phyloP scores from a whole-genome alignment of 2,329 filamentous ascomycete genomes.

The Metarhizium humberi region DNA sequence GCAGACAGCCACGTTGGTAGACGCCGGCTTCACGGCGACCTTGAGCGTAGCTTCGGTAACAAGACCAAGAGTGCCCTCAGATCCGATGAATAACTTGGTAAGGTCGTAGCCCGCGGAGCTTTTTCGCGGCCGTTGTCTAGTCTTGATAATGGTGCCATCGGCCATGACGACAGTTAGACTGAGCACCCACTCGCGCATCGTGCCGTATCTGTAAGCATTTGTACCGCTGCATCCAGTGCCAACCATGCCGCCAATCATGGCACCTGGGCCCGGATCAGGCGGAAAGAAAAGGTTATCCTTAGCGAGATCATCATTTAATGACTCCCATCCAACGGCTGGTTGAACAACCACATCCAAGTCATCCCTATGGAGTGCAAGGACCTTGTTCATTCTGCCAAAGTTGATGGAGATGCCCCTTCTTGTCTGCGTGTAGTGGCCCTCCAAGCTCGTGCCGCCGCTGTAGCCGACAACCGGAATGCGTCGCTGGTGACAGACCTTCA shows the following conservation, averaged over 20 bases:
- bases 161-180: conserved; percentile 80
- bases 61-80: conserved; percentile 82
- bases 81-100: conserved; percentile 81
- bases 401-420: conserved; percentile 78
- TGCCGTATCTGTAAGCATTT: conserved; percentile 87
- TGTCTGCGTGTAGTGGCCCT: conserved; percentile 81
- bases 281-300: conserved; percentile 80
- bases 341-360: conserved; percentile 71
- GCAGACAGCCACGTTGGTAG: conserved; percentile 71
- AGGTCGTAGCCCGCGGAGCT: conserved; percentile 88
- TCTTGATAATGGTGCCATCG: conserved; percentile 85
- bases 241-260: conserved; percentile 86
- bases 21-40: conserved; percentile 70
- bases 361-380: conserved; percentile 66
- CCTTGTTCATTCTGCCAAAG: conserved; percentile 76
- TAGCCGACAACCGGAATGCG: conserved; percentile 80
- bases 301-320: conserved; percentile 67
- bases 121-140: conserved; percentile 78
- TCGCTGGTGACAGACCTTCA: conserved; percentile 77
- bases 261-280: conserved; percentile 81
- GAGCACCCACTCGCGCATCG: conserved; percentile 91
- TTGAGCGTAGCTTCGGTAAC: conserved; percentile 88
- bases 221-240: conserved; percentile 68
- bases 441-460: conserved; percentile 79
- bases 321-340: conserved; percentile 79